Base-by-base conservation (phyloP, 148 eudicot genomes). In the Nepenthes mirabilis region DNA sequence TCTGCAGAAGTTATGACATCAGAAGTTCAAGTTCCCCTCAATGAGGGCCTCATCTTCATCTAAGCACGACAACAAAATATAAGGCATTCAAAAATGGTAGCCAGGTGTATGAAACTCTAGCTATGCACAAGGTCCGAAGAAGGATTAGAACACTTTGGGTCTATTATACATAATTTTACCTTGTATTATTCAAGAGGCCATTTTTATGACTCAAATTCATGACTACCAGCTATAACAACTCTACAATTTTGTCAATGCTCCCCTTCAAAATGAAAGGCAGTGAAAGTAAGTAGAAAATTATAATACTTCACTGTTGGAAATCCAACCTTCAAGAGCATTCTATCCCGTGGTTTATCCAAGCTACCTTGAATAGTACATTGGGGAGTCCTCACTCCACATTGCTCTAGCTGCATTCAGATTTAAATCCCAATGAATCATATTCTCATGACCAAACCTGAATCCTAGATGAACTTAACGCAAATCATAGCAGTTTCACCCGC, bases 291-390 rank as follows among this genome's bases (percentile, higher is more conserved):
- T 2, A 34, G 23, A 23, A 23, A 23, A 23, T 23, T 23, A 23
- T 23, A 23, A 23, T 2, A 33, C 34, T 33, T 23, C n/a, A 2
- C 58, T 14, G 33, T 33, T 13, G 6, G 36, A 34, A 60, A 49
- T 34, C 37, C 37, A 49, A 89, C 96, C 90, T 76, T 83, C 65
- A 89, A 57, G 6, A 65, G 43, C 67, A 50, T 14, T 66, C 52
- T 56, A 71, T 87, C 91, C 14, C 64, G 77, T 12, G 93, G 93
- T 66, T 82, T 91, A 60, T 76, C 79, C 60, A 87, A 84, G 77
- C 69, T 77, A 60, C 97, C 97, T 68, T 82, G 91, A 63, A 91
- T 81, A n/a, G 95, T 87, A 66, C 97, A 91, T 72, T 91, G 97
- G 2, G 90, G 93, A 68, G 95, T 91, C 68, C 93, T 78, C 71